Evolutionary conservation across 2,329 filamentous ascomycete species (phyloP), one percentile per base, ranked within the genome.

Genomic region (Fusarium sp.): DNA sequence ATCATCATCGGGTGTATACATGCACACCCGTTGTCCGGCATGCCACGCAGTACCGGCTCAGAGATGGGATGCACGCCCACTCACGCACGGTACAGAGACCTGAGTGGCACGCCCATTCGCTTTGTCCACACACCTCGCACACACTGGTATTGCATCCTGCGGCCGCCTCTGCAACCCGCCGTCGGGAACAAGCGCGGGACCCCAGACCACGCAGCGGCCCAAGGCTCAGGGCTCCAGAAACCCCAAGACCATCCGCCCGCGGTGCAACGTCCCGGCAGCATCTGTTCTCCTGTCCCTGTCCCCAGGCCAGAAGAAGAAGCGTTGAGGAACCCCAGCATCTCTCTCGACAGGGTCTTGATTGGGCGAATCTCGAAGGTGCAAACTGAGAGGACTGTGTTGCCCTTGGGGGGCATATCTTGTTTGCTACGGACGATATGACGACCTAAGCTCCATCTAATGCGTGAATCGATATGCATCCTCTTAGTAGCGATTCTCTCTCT

Each of bases 161-260:
- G 82, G 82, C 82, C 82, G 76, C 68, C 76, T 82, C 81, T 84
- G 81, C 81, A 80, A 79, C 82, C 81, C 79, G 78, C 78, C 76
- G 74, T 77, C 81, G 81, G 80, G 78, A 80, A 79, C 77, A 80
- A 79, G 80, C 80, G 80, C 80, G 79, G 76, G 77, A 80, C 81
- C 80, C 80, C 78, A 76, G 78, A 76, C 76, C 57, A 69, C 67
- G 64, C 68, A 78, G 73, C 68, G 69, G 58, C 66, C 72, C 71
- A 73, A 73, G 72, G 61, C 74, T 63, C 65, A 71, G 67, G 71
- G 65, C 70, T 68, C 64, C 56, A 71, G 63, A 71, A 69, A 65
- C 58, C 67, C 65, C 63, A 73, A 71, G 64, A 65, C 58, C 63
- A 64, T 69, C 66, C 62, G 72, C 58, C 71, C 54, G 52, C 54